Percentiles rank a stretch among this genome's conserved stretches.
phyloP scores from a whole-genome alignment of 2,329 filamentous ascomycete species.

The Zymoseptoria crescenta region DNA sequence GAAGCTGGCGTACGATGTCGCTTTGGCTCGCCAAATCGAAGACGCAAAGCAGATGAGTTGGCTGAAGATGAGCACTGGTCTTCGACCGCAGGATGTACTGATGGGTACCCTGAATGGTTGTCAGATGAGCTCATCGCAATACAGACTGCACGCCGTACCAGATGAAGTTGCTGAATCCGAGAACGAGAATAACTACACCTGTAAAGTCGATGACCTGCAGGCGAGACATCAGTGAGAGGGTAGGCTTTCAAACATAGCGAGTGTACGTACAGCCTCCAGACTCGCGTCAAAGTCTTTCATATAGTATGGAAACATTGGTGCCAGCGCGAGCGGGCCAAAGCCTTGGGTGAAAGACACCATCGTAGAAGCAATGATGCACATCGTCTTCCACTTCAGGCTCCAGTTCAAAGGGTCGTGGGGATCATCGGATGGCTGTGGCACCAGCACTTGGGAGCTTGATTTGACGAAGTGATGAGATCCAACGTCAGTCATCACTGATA shows the following conservation, averaged over 20 bases:
- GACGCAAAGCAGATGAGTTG: conserved; percentile 33
- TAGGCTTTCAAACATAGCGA: not conserved
- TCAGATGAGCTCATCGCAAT: conserved; percentile 1
- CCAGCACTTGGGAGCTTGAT: conserved; percentile 39
- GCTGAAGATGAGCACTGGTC: conserved; percentile 44
- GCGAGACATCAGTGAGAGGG: not conserved
- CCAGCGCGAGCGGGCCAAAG: conserved; percentile 48
- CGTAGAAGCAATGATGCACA: conserved; percentile 40
- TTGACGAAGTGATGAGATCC: conserved; percentile 59
- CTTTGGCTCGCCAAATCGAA: conserved; percentile 51
- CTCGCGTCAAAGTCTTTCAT: conserved; percentile 46
- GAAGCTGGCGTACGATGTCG: conserved; percentile 52
- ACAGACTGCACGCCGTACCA: conserved; percentile 35
- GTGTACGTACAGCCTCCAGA: conserved; percentile 6
- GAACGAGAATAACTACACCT: conserved; percentile 48
- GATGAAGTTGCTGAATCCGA: conserved; percentile 54
- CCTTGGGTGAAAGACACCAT: conserved; percentile 47
- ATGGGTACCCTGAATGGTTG: conserved; percentile 43
- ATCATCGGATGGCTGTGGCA: conserved; percentile 44
- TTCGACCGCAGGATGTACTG: conserved; percentile 47
- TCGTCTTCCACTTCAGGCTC: conserved; percentile 42
- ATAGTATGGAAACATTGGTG: conserved; percentile 53
- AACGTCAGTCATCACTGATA: conserved; percentile 50
- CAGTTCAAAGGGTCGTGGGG: conserved; percentile 38
- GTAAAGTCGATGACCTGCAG: conserved; percentile 47